Base-by-base conservation (phyloP, 345 rosid species). In the Durio zibethinus region DNA sequence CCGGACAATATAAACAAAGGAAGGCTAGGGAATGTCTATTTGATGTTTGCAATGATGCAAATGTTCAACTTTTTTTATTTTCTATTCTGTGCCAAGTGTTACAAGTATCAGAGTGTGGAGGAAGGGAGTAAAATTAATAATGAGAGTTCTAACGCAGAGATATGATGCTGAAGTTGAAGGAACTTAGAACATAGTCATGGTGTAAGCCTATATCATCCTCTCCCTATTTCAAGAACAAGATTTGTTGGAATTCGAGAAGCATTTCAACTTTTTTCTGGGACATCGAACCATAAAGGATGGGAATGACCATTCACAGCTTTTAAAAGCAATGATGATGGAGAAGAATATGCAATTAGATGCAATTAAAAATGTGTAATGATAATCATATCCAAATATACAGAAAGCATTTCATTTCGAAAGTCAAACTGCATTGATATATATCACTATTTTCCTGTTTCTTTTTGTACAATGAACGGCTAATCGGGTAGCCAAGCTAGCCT, bases 1-100 rank as follows among this genome's bases (percentile, higher is more conserved):
- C 92, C 86, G 2, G 76, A 88, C 18, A 59, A 88, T n/a, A 82
- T 90, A 10, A 84, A 88, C 62, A 54, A 77, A 0, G 94, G 91
- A 43, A 83, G 89, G 79, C 72, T 89, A 11, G 87, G 87, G 36
- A 72, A 75, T 63, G 77, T 87, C 14, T 89, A 84, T 27, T 86
- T 88, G 90, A 70, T 82, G 75, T 77, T 89, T 52, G 77, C 66
- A 18, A 81, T 70, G 25, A 65, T 77, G 35, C 85, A 82, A 29
- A 68, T 64, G 59, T 25, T 86, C 40, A 89, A 91, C 82, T 78
- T 87, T 7, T 87, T 80, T 0, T 92, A 90, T 67, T 88, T 78
- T 64, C 72, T 88, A 7, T 3, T 80, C 0, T 83, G 91, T 50
- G 85, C 87, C 35, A 74, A 64, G 80, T 14, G 75, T 38, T 89